Conservation (phyloP, 2,329 filamentous ascomycete species). For the Cadophora sp. region DNA sequence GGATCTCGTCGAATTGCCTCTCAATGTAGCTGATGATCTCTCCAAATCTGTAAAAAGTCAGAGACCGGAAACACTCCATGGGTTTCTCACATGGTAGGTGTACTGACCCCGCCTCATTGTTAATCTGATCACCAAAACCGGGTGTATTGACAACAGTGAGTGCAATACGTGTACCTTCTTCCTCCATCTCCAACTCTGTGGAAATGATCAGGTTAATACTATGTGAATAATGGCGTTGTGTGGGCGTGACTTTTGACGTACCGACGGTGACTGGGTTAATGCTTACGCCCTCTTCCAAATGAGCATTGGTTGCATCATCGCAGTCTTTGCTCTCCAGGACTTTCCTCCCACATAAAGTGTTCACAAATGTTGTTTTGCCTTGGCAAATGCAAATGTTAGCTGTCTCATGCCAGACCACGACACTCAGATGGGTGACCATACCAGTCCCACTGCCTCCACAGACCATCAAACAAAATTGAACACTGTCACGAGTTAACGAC, state of each 20-base stretch:
- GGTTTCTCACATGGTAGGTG: slow-evolving; percentile 9
- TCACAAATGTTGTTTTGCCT: slow-evolving; percentile 18
- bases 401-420: background rate
- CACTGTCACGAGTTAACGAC: slow-evolving; percentile 10
- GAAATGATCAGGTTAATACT: background rate
- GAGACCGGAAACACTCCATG: slow-evolving; percentile 28
- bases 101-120: slow-evolving; percentile 92
- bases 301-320: slow-evolving; percentile 12
- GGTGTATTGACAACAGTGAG: slow-evolving; percentile 98
- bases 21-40: slow-evolving; percentile 98
- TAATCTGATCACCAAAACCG: slow-evolving; percentile 97
- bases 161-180: slow-evolving; percentile 97
- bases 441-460: slow-evolving; percentile 17
- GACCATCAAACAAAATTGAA: slow-evolving; percentile 20
- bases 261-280: slow-evolving; percentile 18
- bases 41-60: slow-evolving; percentile 71
- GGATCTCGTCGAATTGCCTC: slow-evolving; percentile 98
- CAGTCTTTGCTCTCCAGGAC: slow-evolving; percentile 12
- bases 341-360: slow-evolving; percentile 15
- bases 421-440: background rate
- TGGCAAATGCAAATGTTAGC: background rate
- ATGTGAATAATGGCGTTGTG: background rate
- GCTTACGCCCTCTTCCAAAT: slow-evolving; percentile 13
- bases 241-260: background rate
- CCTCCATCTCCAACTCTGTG: slow-evolving; percentile 59